Percentiles rank a stretch among this genome's conserved stretches.
Conservation (phyloP, 2,329 filamentous ascomycete genomes). For the Ilyonectria sp. region DNA sequence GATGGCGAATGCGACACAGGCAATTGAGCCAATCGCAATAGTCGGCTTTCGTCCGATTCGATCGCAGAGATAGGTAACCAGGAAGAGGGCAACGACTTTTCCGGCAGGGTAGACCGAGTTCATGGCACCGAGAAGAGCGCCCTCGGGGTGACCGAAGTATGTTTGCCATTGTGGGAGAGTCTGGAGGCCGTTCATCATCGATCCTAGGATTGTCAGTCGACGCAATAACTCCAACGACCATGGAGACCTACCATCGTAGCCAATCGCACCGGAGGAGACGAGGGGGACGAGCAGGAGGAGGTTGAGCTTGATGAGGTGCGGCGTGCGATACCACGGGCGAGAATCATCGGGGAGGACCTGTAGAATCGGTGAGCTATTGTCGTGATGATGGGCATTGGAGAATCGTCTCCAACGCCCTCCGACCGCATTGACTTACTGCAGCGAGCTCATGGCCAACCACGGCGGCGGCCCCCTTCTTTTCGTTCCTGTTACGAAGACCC, state of each 20-base stretch:
- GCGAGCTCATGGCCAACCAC: constrained; percentile 35
- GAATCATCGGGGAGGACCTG: constrained; percentile 58
- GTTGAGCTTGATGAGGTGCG: constrained; percentile 61
- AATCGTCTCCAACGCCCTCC: not conserved
- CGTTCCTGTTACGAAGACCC: constrained; percentile 4
- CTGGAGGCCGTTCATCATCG: constrained; percentile 63
- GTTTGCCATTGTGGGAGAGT: constrained; percentile 57
- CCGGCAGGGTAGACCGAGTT: constrained; percentile 57
- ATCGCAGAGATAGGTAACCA: constrained; percentile 56
- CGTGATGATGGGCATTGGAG: not conserved
- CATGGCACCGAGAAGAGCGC: constrained; percentile 55
- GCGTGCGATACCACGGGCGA: constrained; percentile 58
- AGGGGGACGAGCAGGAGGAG: constrained; percentile 60
- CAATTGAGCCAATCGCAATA: constrained; percentile 53
- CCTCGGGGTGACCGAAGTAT: constrained; percentile 57
- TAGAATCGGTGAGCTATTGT: not conserved
- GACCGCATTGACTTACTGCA: constrained; percentile 22
- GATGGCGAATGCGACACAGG: constrained; percentile 49
- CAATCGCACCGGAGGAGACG: constrained; percentile 58
- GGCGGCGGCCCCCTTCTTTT: constrained; percentile 34
- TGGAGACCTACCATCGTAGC: constrained; percentile 59
- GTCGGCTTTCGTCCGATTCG: constrained; percentile 58
- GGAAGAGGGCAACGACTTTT: constrained; percentile 54
- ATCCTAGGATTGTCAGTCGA: constrained; percentile 40
- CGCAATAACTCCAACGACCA: not conserved